phyloP scores from a whole-genome alignment of 495 filamentous ascomycete genomes.

The Penicillium diatomitis region DNA sequence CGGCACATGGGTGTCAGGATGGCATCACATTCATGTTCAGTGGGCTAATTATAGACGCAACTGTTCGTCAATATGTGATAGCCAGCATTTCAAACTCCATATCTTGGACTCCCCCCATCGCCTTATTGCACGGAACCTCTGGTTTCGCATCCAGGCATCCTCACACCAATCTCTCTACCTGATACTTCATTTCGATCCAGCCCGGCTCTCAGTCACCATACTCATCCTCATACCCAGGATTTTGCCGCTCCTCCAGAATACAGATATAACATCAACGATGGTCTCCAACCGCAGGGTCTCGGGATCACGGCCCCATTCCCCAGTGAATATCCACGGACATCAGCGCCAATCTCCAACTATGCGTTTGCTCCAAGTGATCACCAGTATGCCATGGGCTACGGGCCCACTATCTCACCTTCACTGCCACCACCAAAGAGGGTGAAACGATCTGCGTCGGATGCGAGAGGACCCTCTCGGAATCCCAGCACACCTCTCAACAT shows the following conservation, averaged over 20 bases:
- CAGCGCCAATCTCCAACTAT: slow-evolving; percentile 17
- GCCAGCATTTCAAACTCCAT: slow-evolving; percentile 19
- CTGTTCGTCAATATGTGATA: slow-evolving; percentile 1
- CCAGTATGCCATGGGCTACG: slow-evolving; percentile 12
- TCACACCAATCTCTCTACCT: slow-evolving; percentile 35
- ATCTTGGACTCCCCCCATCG: slow-evolving; percentile 18
- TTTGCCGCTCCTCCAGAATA: slow-evolving; percentile 16
- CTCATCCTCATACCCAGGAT: not conserved
- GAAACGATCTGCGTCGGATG: slow-evolving; percentile 11
- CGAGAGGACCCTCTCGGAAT: slow-evolving; percentile 7
- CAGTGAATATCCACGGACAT: slow-evolving; percentile 20
- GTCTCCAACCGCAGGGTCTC: slow-evolving; percentile 25
- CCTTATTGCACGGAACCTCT: slow-evolving; percentile 26
- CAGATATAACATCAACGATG: slow-evolving; percentile 22
- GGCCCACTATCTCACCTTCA: slow-evolving; percentile 20
- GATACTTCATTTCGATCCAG: slow-evolving; percentile 30
- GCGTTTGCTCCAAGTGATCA: slow-evolving; percentile 13
- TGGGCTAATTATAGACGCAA: not conserved
- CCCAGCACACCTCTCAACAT: slow-evolving; percentile 24
- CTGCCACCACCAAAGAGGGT: slow-evolving; percentile 20
- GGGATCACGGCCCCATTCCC: slow-evolving; percentile 33
- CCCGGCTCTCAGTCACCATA: slow-evolving; percentile 32
- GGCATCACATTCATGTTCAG: not conserved
- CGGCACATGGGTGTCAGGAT: not conserved
- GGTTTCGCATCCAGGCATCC: slow-evolving; percentile 17